Conservation (phyloP, 768 basidiomycete genomes). For the Multifurca ochricompacta region DNA sequence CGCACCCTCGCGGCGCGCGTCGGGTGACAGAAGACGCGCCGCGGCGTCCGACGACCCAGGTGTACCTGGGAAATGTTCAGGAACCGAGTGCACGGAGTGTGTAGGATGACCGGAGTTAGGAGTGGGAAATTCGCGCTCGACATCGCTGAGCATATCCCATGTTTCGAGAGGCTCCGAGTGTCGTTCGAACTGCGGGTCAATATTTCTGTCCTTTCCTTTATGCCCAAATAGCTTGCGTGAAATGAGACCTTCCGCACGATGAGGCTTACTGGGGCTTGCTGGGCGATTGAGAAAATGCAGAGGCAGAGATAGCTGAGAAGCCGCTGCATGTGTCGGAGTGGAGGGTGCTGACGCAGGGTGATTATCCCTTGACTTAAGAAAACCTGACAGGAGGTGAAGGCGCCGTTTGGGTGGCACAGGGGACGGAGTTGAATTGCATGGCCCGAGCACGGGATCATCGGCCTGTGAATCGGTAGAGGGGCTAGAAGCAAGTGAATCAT, state of each 20-base stretch:
- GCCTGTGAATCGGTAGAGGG: conserved; percentile 17
- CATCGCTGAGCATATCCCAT: conserved; percentile 21
- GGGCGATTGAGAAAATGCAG: conserved; percentile 14
- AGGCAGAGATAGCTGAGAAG: conserved; percentile 21
- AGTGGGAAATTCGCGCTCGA: conserved; percentile 4
- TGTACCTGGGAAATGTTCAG: not conserved
- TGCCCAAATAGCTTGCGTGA: conserved; percentile 19
- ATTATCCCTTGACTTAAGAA: conserved; percentile 14
- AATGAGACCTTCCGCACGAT: conserved; percentile 15
- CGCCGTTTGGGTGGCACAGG: conserved; percentile 12
- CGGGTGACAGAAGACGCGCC: not conserved
- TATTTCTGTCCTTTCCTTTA: conserved; percentile 17
- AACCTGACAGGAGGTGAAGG: conserved; percentile 17
- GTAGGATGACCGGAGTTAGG: not conserved
- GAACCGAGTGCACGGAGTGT: not conserved
- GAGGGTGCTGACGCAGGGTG: conserved; percentile 19
- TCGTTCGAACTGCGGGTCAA: conserved; percentile 5
- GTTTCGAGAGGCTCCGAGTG: conserved; percentile 14
- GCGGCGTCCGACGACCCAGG: not conserved
- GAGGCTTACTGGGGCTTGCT: conserved; percentile 9
- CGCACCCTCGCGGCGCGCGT: not conserved
- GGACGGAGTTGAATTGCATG: conserved; percentile 10
- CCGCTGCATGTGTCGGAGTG: conserved; percentile 17
- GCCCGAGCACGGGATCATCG: not conserved
- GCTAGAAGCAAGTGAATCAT: conserved; percentile 13